Conservation (phyloP, 2,329 filamentous ascomycete genomes). For the Neonectria sp. region DNA sequence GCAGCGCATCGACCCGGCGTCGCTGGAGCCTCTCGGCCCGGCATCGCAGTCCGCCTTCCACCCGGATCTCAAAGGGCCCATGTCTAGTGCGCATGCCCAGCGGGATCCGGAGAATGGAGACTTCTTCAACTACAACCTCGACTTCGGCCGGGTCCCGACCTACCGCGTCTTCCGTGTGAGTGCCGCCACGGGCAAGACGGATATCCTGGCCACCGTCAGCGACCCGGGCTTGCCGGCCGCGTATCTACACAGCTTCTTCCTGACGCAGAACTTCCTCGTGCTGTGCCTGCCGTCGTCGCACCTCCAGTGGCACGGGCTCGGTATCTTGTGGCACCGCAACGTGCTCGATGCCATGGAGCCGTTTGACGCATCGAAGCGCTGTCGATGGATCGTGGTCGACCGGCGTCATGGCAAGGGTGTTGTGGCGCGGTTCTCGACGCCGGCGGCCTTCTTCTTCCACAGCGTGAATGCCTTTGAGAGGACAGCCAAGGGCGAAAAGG, state of each 20-base stretch:
- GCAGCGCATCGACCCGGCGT: conserved; percentile 77
- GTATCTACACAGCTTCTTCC: conserved; percentile 88
- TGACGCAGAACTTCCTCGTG: conserved; percentile 79
- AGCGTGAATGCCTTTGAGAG: conserved; percentile 84
- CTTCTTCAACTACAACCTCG: conserved; percentile 86
- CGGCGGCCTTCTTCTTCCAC: conserved; percentile 85
- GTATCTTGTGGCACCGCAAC: conserved; percentile 76
- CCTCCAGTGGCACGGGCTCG: conserved; percentile 69
- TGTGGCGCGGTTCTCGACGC: conserved; percentile 77
- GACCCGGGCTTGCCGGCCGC: conserved; percentile 67
- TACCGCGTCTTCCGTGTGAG: conserved; percentile 81
- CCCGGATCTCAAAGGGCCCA: conserved; percentile 75
- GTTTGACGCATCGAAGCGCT: conserved; percentile 70
- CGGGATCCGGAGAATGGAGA: conserved; percentile 80
- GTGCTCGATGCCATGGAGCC: conserved; percentile 77
- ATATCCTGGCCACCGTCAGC: conserved; percentile 78
- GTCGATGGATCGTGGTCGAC: conserved; percentile 83
- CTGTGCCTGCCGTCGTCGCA: conserved; percentile 81
- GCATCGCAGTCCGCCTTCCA: conserved; percentile 74
- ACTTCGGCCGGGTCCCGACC: conserved; percentile 67
- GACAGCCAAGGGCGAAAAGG: conserved; percentile 52
- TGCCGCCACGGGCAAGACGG: conserved; percentile 74
- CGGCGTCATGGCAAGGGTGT: conserved; percentile 73
- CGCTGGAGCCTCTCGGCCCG: conserved; percentile 80
- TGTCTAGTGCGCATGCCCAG: conserved; percentile 80